These are phyloP conservation scores for Camellia lanceoleosa DNA, from an alignment of 148 eudicot species.

Conservation along the genomic window DNA sequence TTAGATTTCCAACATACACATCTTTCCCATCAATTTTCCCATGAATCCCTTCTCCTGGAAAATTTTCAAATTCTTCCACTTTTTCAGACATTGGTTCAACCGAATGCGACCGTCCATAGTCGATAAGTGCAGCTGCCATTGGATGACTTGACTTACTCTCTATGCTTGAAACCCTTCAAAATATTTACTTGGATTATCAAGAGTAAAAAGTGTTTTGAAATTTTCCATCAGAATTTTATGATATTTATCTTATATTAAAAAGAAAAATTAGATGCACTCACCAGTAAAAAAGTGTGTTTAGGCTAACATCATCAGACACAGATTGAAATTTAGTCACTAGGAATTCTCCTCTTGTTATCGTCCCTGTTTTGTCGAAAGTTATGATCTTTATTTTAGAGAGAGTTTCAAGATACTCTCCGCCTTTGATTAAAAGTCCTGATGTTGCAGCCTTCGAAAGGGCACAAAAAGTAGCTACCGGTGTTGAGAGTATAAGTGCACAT, in stretches of 20 bases:
- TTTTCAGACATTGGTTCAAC: conserved; percentile 62
- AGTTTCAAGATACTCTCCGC: conserved; percentile 79
- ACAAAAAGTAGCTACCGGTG: conserved; percentile 89
- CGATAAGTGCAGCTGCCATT: conserved; percentile 72
- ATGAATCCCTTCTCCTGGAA: conserved; percentile 90
- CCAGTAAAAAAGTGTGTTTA: conserved; percentile 61
- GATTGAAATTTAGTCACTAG: conserved; percentile 43
- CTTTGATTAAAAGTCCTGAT: conserved; percentile 74
- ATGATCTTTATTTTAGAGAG: conserved; percentile 64
- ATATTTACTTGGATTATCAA: not conserved
- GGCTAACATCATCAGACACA: conserved; percentile 40
- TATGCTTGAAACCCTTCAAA: conserved; percentile 77
- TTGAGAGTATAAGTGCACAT: conserved; percentile 87
- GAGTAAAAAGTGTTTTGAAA: too few relatives aligned
- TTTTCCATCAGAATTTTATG: not conserved
- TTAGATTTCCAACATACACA: conserved; percentile 68
- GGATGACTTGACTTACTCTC: conserved; percentile 98
- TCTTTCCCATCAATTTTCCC: conserved; percentile 68
- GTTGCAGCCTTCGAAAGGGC: conserved; percentile 90
- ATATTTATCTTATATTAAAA: too few relatives aligned
- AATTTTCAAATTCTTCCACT: conserved; percentile 74
- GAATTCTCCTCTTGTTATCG: conserved; percentile 87
- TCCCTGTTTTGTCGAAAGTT: conserved; percentile 93
- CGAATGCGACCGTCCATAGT: conserved; percentile 46
- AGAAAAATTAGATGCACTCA: conserved; percentile 16